Evolutionary conservation across 768 basidiomycete species (phyloP).

Genomic region (Mycena pura): DNA sequence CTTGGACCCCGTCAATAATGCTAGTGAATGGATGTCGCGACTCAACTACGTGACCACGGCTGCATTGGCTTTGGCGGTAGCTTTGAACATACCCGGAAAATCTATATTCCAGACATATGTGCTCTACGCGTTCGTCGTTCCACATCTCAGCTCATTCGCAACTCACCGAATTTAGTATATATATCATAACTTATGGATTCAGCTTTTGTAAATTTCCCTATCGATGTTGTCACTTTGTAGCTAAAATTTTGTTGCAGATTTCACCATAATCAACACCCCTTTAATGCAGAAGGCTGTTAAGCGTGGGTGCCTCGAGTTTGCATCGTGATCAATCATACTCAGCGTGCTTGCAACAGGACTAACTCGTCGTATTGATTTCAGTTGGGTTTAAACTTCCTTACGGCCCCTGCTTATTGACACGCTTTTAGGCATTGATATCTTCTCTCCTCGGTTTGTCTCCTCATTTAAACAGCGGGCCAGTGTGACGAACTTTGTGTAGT

Average conservation of each 20-base stretch:
- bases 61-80: conserved; percentile 66
- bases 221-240: not conserved
- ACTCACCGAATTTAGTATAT: conserved; percentile 42
- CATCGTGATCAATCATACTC: not conserved
- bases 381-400: conserved; percentile 42
- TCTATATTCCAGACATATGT: conserved; percentile 65
- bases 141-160: not conserved
- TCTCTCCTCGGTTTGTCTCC: conserved; percentile 68
- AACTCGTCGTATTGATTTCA: conserved; percentile 75
- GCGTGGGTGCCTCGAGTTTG: conserved; percentile 45
- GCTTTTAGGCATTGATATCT: conserved; percentile 73
- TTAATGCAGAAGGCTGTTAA: conserved; percentile 65
- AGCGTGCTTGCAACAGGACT: conserved; percentile 46
- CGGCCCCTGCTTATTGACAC: not conserved
- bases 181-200: conserved; percentile 69
- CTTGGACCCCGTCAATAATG: conserved; percentile 73
- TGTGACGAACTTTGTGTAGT: conserved; percentile 38
- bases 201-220: conserved; percentile 54
- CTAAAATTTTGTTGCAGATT: conserved; percentile 54
- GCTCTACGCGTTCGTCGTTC: conserved; percentile 64
- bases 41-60: conserved; percentile 74
- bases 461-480: not conserved
- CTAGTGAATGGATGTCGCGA: conserved; percentile 76
- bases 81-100: conserved; percentile 61
- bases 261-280: conserved; percentile 61